A percentile compares a stretch with the other conserved stretches of the same genome.
Evolutionary conservation across 1,139 yeast species (phyloP).

Genomic region (Geotrichum europaeum): DNA sequence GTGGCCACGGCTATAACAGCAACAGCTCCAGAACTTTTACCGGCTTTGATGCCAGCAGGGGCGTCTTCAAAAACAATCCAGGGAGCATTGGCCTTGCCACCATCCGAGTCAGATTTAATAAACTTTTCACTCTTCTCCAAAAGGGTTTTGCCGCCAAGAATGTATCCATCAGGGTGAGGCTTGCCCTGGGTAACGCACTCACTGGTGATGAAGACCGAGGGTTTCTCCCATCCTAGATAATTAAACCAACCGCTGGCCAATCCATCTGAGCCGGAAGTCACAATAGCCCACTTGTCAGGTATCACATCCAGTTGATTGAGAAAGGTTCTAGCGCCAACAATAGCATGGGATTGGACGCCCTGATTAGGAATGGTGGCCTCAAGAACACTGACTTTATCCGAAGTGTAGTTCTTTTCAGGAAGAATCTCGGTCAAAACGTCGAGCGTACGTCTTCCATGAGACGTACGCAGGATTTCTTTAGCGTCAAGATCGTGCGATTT

Average conservation of each 20-base stretch:
- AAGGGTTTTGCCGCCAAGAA: constrained; percentile 27
- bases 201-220: constrained; percentile 73
- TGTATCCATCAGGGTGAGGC: constrained; percentile 82
- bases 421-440: constrained; percentile 65
- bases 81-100: constrained; percentile 47
- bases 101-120: constrained; percentile 15
- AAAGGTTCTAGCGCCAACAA: constrained; percentile 53
- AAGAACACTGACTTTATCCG: constrained; percentile 60
- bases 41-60: constrained; percentile 82
- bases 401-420: constrained; percentile 47
- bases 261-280: constrained; percentile 73
- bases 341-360: constrained; percentile 65
- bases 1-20: constrained; percentile 78
- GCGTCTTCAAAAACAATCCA: constrained; percentile 78
- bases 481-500: constrained; percentile 67
- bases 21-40: constrained; percentile 72
- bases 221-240: constrained; percentile 52
- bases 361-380: constrained; percentile 70
- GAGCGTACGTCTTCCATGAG: constrained; percentile 79
- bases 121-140: background rate
- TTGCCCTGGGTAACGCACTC: constrained; percentile 71
- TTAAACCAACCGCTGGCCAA: constrained; percentile 77
- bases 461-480: constrained; percentile 61
- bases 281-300: constrained; percentile 60
- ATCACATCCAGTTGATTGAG: constrained; percentile 50